Conservation (phyloP, 176 grass and related monocot species). For the Bonia amplexicaulis region DNA sequence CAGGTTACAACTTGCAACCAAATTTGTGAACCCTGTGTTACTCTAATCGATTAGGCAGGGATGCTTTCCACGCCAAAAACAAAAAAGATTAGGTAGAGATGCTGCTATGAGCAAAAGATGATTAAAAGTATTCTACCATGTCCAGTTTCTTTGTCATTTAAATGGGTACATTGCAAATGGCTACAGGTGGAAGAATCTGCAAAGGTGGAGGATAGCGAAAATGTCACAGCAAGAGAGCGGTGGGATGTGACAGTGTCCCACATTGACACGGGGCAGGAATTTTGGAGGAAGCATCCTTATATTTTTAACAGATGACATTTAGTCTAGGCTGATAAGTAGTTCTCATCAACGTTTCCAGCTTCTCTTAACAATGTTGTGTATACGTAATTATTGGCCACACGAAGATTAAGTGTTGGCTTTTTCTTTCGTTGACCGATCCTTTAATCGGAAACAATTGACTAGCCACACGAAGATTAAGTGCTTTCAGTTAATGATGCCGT, state of each 20-base stretch:
- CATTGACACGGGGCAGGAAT: constrained; percentile 52
- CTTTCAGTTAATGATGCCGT: background rate
- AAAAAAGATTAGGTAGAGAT: background rate
- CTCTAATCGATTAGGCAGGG: background rate
- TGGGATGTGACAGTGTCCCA: constrained; percentile 41
- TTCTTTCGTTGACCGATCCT: no score
- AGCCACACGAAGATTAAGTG: background rate
- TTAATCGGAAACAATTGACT: no score
- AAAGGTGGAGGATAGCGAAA: background rate
- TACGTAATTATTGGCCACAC: background rate
- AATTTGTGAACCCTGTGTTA: background rate
- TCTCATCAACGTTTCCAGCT: background rate
- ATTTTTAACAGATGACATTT: constrained; percentile 46
- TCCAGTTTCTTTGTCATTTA: background rate
- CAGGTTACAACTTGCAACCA: background rate
- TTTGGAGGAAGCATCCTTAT: constrained; percentile 61
- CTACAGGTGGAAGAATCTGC: constrained; percentile 57
- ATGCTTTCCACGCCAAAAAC: no score
- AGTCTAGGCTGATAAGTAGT: background rate
- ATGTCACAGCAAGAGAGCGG: constrained; percentile 30
- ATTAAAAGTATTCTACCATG: background rate
- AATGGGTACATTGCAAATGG: background rate
- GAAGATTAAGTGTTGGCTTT: background rate
- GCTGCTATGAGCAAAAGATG: background rate
- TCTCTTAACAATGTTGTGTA: background rate